A percentile compares a stretch with the other conserved stretches of the same genome.
Conservation (phyloP, 805 yeast species). For the Debaryomyces castellii region DNA sequence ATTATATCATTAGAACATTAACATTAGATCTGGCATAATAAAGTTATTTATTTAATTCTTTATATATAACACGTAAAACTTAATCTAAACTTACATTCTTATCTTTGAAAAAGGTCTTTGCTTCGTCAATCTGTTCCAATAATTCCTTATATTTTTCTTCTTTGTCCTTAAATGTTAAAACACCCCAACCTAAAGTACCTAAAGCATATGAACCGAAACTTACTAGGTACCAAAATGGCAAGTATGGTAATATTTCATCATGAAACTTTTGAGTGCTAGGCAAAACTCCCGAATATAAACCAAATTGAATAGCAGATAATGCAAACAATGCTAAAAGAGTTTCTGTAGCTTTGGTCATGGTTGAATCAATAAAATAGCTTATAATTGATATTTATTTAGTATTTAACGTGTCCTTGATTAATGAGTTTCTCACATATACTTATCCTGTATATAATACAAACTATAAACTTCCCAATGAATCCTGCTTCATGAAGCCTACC, state of each 20-base stretch:
- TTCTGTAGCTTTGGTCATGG: slow-evolving; percentile 72
- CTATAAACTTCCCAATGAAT: slow-evolving; percentile 6
- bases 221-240: slow-evolving; percentile 72
- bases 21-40: not conserved
- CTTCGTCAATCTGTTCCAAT: slow-evolving; percentile 57
- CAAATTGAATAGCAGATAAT: slow-evolving; percentile 52
- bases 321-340: slow-evolving; percentile 47
- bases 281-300: slow-evolving; percentile 49
- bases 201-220: slow-evolving; percentile 69
- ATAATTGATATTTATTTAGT: not conserved
- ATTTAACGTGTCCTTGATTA: slow-evolving; percentile 1
- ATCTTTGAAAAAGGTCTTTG: slow-evolving; percentile 54
- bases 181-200: slow-evolving; percentile 68
- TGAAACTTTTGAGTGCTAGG: slow-evolving; percentile 52
- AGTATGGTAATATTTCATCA: slow-evolving; percentile 57
- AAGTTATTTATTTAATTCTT: not conserved
- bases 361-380: no score
- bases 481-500: slow-evolving; percentile 41
- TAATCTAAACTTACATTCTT: slow-evolving; percentile 54
- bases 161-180: slow-evolving; percentile 67
- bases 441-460: not conserved
- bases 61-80: not conserved
- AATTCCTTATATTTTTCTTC: slow-evolving; percentile 65
- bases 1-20: not conserved
- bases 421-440: not conserved